phyloP scores from a whole-genome alignment of 805 yeast species.

The Saccharomycopsis babjevae region DNA sequence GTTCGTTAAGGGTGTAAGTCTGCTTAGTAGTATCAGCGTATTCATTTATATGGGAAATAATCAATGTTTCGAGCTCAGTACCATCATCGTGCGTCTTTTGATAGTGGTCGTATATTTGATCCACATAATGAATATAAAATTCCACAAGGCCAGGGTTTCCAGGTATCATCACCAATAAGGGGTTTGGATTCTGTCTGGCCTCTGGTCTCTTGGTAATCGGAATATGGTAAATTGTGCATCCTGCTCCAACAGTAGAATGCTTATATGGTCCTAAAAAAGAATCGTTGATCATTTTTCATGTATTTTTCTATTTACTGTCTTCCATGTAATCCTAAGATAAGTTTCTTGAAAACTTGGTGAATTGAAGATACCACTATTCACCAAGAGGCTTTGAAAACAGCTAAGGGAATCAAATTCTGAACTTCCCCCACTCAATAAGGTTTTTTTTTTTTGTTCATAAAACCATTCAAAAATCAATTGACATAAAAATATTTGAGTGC shows the following conservation, averaged over 20 bases:
- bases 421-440: not conserved
- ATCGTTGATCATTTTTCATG: not conserved
- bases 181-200: conserved; percentile 17
- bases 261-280: conserved; percentile 5
- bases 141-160: conserved; percentile 72
- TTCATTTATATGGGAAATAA: conserved; percentile 40
- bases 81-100: conserved; percentile 25
- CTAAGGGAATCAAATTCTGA: no score
- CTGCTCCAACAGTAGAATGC: not conserved
- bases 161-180: conserved; percentile 50
- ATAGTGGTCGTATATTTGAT: conserved; percentile 28
- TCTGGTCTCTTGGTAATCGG: not conserved
- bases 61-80: conserved; percentile 37
- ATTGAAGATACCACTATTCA: no score
- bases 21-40: conserved; percentile 4
- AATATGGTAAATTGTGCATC: conserved; percentile 10
- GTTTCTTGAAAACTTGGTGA: no score
- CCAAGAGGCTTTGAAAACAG: no score
- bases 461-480: no score
- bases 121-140: conserved; percentile 49
- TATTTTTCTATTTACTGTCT: not conserved
- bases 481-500: no score
- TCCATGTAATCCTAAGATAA: no score
- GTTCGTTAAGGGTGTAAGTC: conserved; percentile 39
- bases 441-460: not conserved